Percentiles rank a stretch among this genome's conserved stretches.
Conservation (phyloP, 2,329 filamentous ascomycete species). For the Truncatella angustata region DNA sequence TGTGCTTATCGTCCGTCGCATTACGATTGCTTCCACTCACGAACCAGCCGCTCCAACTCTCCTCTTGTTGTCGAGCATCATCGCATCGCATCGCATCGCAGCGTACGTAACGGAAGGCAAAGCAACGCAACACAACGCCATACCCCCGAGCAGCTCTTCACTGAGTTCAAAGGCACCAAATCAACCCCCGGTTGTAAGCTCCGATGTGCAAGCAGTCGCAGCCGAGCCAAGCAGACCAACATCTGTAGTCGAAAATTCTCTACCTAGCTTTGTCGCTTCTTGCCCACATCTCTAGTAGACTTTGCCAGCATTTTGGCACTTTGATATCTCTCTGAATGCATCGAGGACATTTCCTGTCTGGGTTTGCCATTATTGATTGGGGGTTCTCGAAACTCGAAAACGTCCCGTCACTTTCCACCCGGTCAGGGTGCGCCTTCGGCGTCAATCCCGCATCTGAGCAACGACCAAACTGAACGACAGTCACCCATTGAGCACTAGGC, state of each 20-base stretch:
- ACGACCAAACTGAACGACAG: slow-evolving; percentile 19
- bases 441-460: slow-evolving; percentile 22
- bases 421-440: slow-evolving; percentile 15
- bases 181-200: no score
- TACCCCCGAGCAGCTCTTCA: no score
- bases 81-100: no score
- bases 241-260: neutral
- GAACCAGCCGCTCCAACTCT: neutral
- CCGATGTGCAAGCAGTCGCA: no score
- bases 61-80: neutral
- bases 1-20: neutral
- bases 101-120: no score
- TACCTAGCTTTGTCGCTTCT: neutral
- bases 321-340: slow-evolving; percentile 8
- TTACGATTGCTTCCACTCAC: neutral
- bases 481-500: no score
- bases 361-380: slow-evolving; percentile 9
- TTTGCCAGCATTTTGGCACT: slow-evolving; percentile 5
- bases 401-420: slow-evolving; percentile 9
- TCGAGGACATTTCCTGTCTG: slow-evolving; percentile 5
- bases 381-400: slow-evolving; percentile 7
- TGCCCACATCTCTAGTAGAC: neutral
- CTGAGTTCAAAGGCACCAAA: no score
- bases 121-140: no score
- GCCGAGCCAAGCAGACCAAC: neutral